A percentile compares a stretch with the other conserved stretches of the same genome.
Conservation (phyloP, 1,284 basidiomycete species). For the Wolfiporia cocos region DNA sequence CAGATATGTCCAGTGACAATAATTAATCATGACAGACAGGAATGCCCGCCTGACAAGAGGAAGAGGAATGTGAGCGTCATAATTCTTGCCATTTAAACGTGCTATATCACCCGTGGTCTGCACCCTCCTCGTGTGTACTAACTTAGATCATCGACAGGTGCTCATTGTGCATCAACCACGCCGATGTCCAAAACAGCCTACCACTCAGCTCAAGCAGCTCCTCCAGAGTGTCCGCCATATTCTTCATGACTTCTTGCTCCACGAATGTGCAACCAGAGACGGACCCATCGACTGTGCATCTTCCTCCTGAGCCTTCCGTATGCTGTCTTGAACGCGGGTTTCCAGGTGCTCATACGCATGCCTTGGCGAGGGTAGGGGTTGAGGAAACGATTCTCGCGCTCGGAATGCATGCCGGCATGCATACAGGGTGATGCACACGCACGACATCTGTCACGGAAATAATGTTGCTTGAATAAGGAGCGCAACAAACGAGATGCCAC, state of each 20-base stretch:
- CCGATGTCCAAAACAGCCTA: conserved; percentile 38
- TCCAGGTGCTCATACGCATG: conserved; percentile 34
- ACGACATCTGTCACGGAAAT: conserved; percentile 30
- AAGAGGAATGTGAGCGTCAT: no score
- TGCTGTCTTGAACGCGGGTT: conserved; percentile 29
- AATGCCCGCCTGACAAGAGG: no score
- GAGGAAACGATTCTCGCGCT: conserved; percentile 40
- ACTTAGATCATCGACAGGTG: conserved; percentile 14
- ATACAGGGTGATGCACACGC: conserved; percentile 41
- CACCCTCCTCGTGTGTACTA: conserved; percentile 17
- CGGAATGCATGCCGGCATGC: conserved; percentile 46
- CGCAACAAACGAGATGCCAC: background rate
- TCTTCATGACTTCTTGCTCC: conserved; percentile 37
- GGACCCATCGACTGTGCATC: conserved; percentile 30
- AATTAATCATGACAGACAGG: no score
- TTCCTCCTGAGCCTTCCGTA: conserved; percentile 25
- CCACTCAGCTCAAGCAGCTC: conserved; percentile 34
- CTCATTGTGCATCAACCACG: conserved; percentile 32
- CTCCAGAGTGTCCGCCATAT: conserved; percentile 40
- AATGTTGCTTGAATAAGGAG: background rate
- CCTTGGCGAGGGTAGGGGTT: conserved; percentile 43
- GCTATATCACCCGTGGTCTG: conserved; percentile 24
- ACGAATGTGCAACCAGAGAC: conserved; percentile 39
- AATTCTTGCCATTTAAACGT: conserved; percentile 20
- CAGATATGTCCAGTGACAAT: no score